Conservation (phyloP, 805 yeast genomes). For the Wickerhamiella brachini region DNA sequence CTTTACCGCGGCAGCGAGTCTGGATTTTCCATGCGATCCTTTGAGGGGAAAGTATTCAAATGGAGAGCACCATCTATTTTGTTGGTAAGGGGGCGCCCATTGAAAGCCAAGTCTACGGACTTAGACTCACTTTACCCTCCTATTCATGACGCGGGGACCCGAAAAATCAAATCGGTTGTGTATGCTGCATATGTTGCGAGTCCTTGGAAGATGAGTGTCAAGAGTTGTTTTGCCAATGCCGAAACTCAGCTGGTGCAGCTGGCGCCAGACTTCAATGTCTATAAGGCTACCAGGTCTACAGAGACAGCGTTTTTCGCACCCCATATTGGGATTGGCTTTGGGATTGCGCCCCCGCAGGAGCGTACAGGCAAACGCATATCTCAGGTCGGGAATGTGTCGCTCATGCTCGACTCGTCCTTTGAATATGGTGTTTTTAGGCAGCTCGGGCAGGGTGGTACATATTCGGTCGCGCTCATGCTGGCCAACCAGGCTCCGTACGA, state of each 20-base stretch:
- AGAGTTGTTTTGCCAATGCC: conserved; percentile 46
- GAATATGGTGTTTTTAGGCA: conserved; percentile 76
- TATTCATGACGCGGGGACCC: neutral
- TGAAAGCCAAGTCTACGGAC: conserved; percentile 7
- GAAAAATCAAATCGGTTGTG: conserved; percentile 22
- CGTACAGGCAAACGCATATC: conserved; percentile 28
- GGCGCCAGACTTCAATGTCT: conserved; percentile 33
- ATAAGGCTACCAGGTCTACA: neutral
- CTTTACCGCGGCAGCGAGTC: conserved; percentile 59
- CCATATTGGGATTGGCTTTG: conserved; percentile 62
- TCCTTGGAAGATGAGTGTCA: conserved; percentile 71
- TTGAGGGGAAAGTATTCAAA: conserved; percentile 71
- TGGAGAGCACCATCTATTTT: conserved; percentile 83
- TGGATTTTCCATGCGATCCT: conserved; percentile 80
- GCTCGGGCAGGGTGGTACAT: conserved; percentile 40
- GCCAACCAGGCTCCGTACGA: conserved; percentile 36
- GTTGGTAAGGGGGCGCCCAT: conserved; percentile 46
- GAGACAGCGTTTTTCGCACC: conserved; percentile 29
- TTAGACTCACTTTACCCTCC: conserved; percentile 4
- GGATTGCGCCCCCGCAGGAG: conserved; percentile 42
- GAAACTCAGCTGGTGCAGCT: conserved; percentile 49
- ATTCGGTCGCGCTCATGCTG: conserved; percentile 13
- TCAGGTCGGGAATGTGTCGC: conserved; percentile 50
- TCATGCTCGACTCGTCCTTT: conserved; percentile 62
- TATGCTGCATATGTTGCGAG: conserved; percentile 52